Evolutionary conservation across 1,284 basidiomycete species (phyloP).

Genomic region (Wallemia mellicola): DNA sequence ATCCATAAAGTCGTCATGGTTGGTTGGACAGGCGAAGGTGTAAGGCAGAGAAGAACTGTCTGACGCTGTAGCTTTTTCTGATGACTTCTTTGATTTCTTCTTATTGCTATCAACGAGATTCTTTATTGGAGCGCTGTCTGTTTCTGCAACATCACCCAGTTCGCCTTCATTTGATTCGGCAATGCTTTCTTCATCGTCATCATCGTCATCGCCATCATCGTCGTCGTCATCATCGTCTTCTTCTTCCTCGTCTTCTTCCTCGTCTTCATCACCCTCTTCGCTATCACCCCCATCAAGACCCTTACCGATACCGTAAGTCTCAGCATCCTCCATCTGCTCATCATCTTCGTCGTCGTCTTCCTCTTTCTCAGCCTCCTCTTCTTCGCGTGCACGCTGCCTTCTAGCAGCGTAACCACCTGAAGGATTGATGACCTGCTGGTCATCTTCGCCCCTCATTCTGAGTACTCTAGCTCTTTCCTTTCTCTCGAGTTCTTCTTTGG

Average conservation of each 20-base stretch:
- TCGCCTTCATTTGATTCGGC: slow-evolving; percentile 11
- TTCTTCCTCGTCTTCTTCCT: slow-evolving; percentile 10
- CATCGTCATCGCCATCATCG: slow-evolving; percentile 12
- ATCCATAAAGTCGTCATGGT: slow-evolving; percentile 61
- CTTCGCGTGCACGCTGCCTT: slow-evolving; percentile 11
- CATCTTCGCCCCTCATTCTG: slow-evolving; percentile 61
- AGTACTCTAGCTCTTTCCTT: slow-evolving; percentile 49
- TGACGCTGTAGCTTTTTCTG: slow-evolving; percentile 14
- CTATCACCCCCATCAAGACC: slow-evolving; percentile 29
- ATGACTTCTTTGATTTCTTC: slow-evolving; percentile 21
- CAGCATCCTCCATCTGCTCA: slow-evolving; percentile 20
- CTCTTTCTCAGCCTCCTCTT: slow-evolving; percentile 16
- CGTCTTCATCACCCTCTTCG: slow-evolving; percentile 21
- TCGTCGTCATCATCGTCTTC: slow-evolving; percentile 12
- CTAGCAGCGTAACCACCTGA: not conserved
- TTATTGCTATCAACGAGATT: slow-evolving; percentile 7
- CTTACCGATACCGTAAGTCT: slow-evolving; percentile 66
- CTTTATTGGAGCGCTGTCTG: slow-evolving; percentile 14
- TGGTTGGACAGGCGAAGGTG: slow-evolving; percentile 64
- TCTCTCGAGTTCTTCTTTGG: slow-evolving; percentile 56
- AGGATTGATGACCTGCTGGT: slow-evolving; percentile 9
- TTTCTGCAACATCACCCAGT: slow-evolving; percentile 10
- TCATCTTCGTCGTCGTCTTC: slow-evolving; percentile 16
- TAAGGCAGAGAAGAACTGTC: slow-evolving; percentile 33
- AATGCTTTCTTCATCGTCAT: slow-evolving; percentile 16